Evolutionary conservation across 345 rosid genomes (phyloP).

Genomic region (Viola odorata): DNA sequence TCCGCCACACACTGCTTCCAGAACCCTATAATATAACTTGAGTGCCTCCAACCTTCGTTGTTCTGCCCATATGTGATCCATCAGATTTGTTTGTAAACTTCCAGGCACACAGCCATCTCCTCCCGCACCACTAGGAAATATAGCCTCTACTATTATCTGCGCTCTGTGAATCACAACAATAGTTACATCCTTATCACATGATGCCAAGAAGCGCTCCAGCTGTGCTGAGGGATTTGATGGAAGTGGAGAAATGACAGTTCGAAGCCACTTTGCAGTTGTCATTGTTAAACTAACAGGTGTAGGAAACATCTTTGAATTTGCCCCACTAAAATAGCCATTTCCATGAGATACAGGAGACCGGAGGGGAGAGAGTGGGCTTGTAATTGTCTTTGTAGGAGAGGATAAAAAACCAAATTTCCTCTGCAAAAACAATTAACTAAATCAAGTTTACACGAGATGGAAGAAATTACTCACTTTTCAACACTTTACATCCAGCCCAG

Average conservation of each 20-base stretch:
- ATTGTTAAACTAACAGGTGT: constrained; percentile 92
- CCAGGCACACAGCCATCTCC: constrained; percentile 63
- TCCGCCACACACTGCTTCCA: constrained; percentile 98
- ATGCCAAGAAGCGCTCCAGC: constrained; percentile 59
- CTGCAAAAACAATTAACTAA: constrained; percentile 23
- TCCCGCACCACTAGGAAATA: constrained; percentile 68
- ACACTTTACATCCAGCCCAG: too few relatives aligned
- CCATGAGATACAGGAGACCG: constrained; percentile 65
- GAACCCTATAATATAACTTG: constrained; percentile 83
- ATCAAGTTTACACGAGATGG: too few relatives aligned
- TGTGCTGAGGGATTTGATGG: constrained; percentile 70
- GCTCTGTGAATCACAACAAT: constrained; percentile 74
- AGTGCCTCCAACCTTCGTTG: constrained; percentile 81
- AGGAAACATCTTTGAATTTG: constrained; percentile 48
- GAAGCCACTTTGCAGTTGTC: constrained; percentile 99
- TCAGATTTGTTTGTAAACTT: constrained; percentile 61
- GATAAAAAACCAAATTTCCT: constrained; percentile 68
- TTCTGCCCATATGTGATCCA: constrained; percentile 96
- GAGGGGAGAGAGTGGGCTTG: constrained; percentile 80
- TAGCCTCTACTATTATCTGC: constrained; percentile 81
- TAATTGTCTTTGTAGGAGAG: constrained; percentile 73
- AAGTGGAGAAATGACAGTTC: constrained; percentile 71
- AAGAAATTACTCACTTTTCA: too few relatives aligned
- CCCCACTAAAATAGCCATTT: constrained; percentile 43
- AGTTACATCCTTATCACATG: constrained; percentile 81